Evolutionary conservation across 495 filamentous ascomycete species (phyloP), one percentile per base, ranked within the genome.

Genomic region (Friedmanniomyces simplex): DNA sequence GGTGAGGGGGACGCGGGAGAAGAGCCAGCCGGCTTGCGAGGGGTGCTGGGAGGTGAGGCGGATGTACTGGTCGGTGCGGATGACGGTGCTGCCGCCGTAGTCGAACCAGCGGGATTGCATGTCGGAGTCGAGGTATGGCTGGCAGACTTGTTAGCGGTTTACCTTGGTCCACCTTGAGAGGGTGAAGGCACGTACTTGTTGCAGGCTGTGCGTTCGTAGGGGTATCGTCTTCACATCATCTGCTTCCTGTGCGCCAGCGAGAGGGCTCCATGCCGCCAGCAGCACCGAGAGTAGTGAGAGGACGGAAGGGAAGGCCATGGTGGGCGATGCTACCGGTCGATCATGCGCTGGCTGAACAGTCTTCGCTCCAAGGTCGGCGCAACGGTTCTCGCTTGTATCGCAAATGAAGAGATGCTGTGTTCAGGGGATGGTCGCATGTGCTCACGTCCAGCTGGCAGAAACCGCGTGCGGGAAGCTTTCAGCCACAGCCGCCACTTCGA

Each of bases 61-160:
- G 56, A 99, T 83, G 70, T 97, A 96, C 85, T 89, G 82, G 71
- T 99, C 94, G 61, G 90, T 87, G 48, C 94, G 85, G 67, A 97
- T 77, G 62, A 99, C 82, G 5, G 93, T 94, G 70, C 96, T 88
- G 66, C 91, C 93, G 67, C 94, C 94, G 80, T 95, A 99, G 75
- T 99, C 94, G 71, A 88, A 99, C 89, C 93, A 99, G 73, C 94
- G 86, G 76, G 87, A 95, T 78, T 95, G 88, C 83, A 97, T 91
- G 71, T 99, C 94, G 57, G 89, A 89, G 73, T 97, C 93, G 49
- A 99, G 79, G 72, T 96, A 99, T 49, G 94, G 94, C 87, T 96
- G 68, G 73, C 30, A 4, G 37, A 8, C 14, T 3, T 18, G 41
- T 42, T 45, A 45, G 37, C 26, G n/a, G 7, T n/a, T n/a, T n/a